Conservation (phyloP, 805 yeast species). For the Hanseniaspora nectarophila region DNA sequence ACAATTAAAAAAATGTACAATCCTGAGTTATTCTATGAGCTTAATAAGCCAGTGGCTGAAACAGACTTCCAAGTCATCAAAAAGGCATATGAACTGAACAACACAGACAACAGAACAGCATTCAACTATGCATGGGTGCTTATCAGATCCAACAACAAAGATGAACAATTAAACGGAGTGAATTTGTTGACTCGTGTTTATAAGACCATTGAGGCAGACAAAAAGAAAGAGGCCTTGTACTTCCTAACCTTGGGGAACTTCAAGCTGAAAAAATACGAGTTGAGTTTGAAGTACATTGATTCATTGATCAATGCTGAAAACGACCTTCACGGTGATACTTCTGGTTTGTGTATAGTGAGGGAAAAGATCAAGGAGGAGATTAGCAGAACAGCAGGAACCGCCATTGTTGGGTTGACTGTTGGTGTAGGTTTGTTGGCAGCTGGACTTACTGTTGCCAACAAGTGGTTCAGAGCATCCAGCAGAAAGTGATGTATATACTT, state of each 20-base stretch:
- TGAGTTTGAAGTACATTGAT: slow-evolving; percentile 77
- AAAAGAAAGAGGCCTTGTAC: slow-evolving; percentile 82
- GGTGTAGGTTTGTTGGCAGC: slow-evolving; percentile 47
- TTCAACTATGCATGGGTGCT: slow-evolving; percentile 97
- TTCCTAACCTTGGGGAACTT: slow-evolving; percentile 79
- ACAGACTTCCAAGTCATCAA: slow-evolving; percentile 64
- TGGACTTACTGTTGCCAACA: not conserved
- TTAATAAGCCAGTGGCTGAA: slow-evolving; percentile 41
- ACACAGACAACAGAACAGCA: slow-evolving; percentile 67
- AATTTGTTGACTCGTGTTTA: slow-evolving; percentile 57
- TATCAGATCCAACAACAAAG: slow-evolving; percentile 52
- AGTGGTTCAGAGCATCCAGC: not conserved
- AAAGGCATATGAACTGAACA: slow-evolving; percentile 62
- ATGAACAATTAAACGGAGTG: slow-evolving; percentile 69
- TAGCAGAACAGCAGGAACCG: slow-evolving; percentile 73
- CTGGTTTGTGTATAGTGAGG: slow-evolving; percentile 35
- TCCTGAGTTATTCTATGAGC: slow-evolving; percentile 22
- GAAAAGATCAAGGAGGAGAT: slow-evolving; percentile 75
- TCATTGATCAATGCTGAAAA: slow-evolving; percentile 56
- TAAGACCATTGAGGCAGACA: slow-evolving; percentile 54
- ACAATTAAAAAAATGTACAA: not conserved
- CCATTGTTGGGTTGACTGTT: slow-evolving; percentile 74
- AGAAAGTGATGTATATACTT: not conserved
- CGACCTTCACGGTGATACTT: not conserved
- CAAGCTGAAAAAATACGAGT: slow-evolving; percentile 75